Evolutionary conservation across 2,329 filamentous ascomycete genomes (phyloP).

Genomic region (Monilinia fructicola): DNA sequence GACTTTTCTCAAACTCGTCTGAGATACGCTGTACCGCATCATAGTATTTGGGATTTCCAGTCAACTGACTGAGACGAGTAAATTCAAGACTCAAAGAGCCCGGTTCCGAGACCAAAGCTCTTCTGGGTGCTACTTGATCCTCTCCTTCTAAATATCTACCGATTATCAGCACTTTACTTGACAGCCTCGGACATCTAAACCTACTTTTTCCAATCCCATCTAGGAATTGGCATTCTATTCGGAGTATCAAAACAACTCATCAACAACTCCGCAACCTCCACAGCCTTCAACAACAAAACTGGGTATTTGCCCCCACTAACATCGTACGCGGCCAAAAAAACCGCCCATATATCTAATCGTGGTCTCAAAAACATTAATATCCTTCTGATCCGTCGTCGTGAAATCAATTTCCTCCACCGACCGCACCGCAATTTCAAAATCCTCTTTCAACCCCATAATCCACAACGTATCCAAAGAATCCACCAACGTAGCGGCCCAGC

Average conservation of each 20-base stretch:
- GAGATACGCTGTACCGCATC: slow-evolving; percentile 60
- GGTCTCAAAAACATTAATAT: slow-evolving; percentile 71
- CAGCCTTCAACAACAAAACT: slow-evolving; percentile 65
- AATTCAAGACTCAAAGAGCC: slow-evolving; percentile 63
- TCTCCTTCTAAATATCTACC: slow-evolving; percentile 45
- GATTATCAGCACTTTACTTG: slow-evolving; percentile 45
- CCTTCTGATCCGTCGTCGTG: slow-evolving; percentile 54
- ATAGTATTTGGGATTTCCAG: slow-evolving; percentile 60
- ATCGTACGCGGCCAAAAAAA: slow-evolving; percentile 79
- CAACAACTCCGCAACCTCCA: slow-evolving; percentile 69
- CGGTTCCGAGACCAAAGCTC: slow-evolving; percentile 58
- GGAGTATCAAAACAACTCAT: slow-evolving; percentile 80
- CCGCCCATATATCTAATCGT: slow-evolving; percentile 90
- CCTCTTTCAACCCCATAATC: slow-evolving; percentile 78
- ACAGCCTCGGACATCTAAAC: slow-evolving; percentile 39
- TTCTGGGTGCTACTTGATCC: slow-evolving; percentile 57
- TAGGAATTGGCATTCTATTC: slow-evolving; percentile 78
- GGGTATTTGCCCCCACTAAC: slow-evolving; percentile 70
- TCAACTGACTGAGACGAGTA: slow-evolving; percentile 63
- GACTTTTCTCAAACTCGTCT: slow-evolving; percentile 55
- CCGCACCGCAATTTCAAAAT: slow-evolving; percentile 75
- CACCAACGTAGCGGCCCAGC: slow-evolving; percentile 85
- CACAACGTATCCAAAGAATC: slow-evolving; percentile 81
- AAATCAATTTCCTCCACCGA: slow-evolving; percentile 77
- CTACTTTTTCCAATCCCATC: slow-evolving; percentile 50